phyloP scores from a whole-genome alignment of 2,329 filamentous ascomycete species.

The Lecanoromycetidae sp. region DNA sequence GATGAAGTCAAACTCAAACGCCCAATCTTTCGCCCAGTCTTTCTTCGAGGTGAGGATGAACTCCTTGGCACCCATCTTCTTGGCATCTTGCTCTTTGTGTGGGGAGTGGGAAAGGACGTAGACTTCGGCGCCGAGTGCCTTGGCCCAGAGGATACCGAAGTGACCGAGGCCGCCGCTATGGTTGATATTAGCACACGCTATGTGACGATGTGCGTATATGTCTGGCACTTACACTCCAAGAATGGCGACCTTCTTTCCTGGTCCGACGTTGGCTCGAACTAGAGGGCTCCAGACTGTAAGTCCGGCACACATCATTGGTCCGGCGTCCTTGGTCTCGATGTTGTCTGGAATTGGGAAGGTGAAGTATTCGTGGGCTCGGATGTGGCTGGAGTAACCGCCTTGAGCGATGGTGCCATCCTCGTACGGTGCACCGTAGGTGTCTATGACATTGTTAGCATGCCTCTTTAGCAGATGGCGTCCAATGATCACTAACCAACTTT shows the following conservation, averaged over 20 bases:
- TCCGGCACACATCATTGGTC: constrained; percentile 75
- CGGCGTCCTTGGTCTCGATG: constrained; percentile 50
- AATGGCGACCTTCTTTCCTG: constrained; percentile 67
- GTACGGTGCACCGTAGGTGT: constrained; percentile 41
- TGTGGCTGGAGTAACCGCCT: constrained; percentile 55
- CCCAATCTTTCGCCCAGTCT: constrained; percentile 44
- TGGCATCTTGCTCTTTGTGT: constrained; percentile 47
- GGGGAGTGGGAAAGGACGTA: constrained; percentile 50
- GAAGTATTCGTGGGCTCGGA: constrained; percentile 66
- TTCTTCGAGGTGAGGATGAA: constrained; percentile 48
- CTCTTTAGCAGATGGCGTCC: too few relatives aligned
- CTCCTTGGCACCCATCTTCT: constrained; percentile 48
- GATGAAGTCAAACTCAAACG: constrained; percentile 49
- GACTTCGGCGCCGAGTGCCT: constrained; percentile 52
- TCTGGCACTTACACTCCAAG: constrained; percentile 45
- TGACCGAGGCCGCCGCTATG: constrained; percentile 27
- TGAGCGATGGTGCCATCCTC: constrained; percentile 52
- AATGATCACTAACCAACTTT: constrained; percentile 24
- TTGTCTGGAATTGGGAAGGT: constrained; percentile 59
- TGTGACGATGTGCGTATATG: not conserved
- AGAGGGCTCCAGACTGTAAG: constrained; percentile 70
- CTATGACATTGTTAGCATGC: constrained; percentile 18
- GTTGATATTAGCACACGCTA: not conserved
- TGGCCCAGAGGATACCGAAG: constrained; percentile 57
- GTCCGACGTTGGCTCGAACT: constrained; percentile 60